phyloP scores from a whole-genome alignment of 2,329 filamentous ascomycete species.

The Pseudopyrenochaeta lycopersici region DNA sequence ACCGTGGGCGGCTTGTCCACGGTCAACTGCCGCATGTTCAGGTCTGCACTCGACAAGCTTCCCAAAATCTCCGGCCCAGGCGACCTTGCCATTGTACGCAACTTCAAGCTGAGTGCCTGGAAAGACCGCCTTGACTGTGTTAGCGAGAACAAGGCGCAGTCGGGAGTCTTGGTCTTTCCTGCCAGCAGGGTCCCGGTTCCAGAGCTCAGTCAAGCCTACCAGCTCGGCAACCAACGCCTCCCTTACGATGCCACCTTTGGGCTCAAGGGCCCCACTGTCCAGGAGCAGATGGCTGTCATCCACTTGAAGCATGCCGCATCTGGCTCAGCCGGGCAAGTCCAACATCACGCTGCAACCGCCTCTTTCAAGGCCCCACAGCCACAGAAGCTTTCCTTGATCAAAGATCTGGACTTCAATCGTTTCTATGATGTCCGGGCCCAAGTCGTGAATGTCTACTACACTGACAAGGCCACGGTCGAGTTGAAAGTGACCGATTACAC shows the following conservation, averaged over 20 bases:
- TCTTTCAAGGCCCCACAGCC: slow-evolving; percentile 6
- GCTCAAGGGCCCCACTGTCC: slow-evolving; percentile 10
- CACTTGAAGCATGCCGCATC: slow-evolving; percentile 32
- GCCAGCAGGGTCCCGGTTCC: slow-evolving; percentile 26
- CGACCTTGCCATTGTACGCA: slow-evolving; percentile 72
- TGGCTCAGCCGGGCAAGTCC: slow-evolving; percentile 16
- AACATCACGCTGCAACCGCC: slow-evolving; percentile 19
- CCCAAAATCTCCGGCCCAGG: slow-evolving; percentile 59
- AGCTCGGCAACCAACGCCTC: slow-evolving; percentile 24
- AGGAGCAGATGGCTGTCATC: slow-evolving; percentile 38
- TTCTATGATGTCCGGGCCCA: slow-evolving; percentile 78
- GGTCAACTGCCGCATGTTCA: slow-evolving; percentile 39
- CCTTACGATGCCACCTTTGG: slow-evolving; percentile 8
- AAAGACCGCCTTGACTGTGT: slow-evolving; percentile 22
- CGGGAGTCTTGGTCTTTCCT: slow-evolving; percentile 26
- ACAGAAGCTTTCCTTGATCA: slow-evolving; percentile 63
- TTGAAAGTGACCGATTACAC: slow-evolving; percentile 39
- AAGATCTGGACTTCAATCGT: slow-evolving; percentile 64
- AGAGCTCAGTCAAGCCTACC: slow-evolving; percentile 25
- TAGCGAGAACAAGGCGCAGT: not conserved
- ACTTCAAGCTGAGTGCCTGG: slow-evolving; percentile 30
- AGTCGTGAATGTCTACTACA: slow-evolving; percentile 67
- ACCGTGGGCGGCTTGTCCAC: slow-evolving; percentile 20
- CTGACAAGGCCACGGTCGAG: slow-evolving; percentile 47
- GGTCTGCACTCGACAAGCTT: slow-evolving; percentile 31